A percentile compares a stretch with the other conserved stretches of the same genome.
Evolutionary conservation across 2,329 filamentous ascomycete species (phyloP).

Genomic region (Tolypocladium endophyticum): DNA sequence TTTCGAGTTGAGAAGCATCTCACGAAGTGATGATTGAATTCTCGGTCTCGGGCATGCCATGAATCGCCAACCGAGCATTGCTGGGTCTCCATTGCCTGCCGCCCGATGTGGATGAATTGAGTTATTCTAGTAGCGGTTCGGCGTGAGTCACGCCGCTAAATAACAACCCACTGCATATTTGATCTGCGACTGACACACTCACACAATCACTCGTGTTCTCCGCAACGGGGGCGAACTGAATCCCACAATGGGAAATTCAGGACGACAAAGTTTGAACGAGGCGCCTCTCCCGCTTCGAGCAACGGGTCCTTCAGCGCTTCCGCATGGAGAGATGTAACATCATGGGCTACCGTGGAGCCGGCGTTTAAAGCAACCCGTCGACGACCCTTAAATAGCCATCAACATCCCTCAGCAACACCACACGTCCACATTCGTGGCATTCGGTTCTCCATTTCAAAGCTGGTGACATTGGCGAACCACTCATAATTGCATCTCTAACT

Average conservation of each 20-base stretch:
- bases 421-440: background rate
- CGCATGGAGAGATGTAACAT: background rate
- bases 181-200: background rate
- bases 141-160: conserved; percentile 8
- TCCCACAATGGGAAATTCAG: background rate
- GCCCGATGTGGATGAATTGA: too few species aligned
- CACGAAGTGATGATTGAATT: too few species aligned
- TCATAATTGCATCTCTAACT: background rate
- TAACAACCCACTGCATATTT: background rate
- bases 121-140: conserved; percentile 1
- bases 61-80: too few species aligned
- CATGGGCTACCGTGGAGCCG: background rate
- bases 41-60: too few species aligned
- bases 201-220: too few species aligned
- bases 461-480: background rate
- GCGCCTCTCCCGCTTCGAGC: background rate
- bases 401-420: background rate
- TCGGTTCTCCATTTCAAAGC: background rate
- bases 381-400: background rate
- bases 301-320: background rate
- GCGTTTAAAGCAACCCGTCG: background rate
- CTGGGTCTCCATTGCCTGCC: too few species aligned
- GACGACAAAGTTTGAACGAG: background rate
- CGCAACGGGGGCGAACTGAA: background rate
- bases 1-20: too few species aligned